A percentile compares a stretch with the other conserved stretches of the same genome.
phyloP scores from a whole-genome alignment of 2,329 filamentous ascomycete species.

The Colletotrichum tanaceti region DNA sequence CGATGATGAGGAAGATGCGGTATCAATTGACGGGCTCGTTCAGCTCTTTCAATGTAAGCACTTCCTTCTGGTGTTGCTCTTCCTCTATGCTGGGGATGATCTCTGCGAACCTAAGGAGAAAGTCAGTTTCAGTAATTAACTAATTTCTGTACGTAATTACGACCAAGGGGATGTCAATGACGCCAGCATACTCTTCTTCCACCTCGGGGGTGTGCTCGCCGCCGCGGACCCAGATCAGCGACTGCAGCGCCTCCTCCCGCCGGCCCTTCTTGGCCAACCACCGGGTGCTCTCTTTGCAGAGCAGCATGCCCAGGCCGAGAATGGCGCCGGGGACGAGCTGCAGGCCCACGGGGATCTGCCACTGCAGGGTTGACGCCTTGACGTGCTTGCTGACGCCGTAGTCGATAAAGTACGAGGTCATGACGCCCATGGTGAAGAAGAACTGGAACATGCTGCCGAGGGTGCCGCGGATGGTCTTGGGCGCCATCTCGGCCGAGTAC shows the following conservation, averaged over 20 bases:
- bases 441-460: slow-evolving; percentile 59
- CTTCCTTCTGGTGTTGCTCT: slow-evolving; percentile 57
- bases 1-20: slow-evolving; percentile 60
- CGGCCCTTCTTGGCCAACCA: slow-evolving; percentile 60
- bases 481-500: slow-evolving; percentile 59
- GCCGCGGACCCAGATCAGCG: slow-evolving; percentile 63
- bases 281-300: slow-evolving; percentile 59
- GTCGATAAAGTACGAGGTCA: slow-evolving; percentile 58
- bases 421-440: slow-evolving; percentile 57
- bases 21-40: slow-evolving; percentile 60
- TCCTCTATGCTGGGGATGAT: slow-evolving; percentile 60
- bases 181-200: slow-evolving; percentile 48
- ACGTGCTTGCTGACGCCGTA: slow-evolving; percentile 57
- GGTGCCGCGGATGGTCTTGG: slow-evolving; percentile 57
- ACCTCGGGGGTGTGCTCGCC: slow-evolving; percentile 52
- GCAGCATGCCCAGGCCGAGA: slow-evolving; percentile 60
- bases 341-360: slow-evolving; percentile 61
- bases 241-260: slow-evolving; percentile 58
- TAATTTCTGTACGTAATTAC: no score
- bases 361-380: slow-evolving; percentile 54
- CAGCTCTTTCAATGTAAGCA: slow-evolving; percentile 59
- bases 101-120: slow-evolving; percentile 51
- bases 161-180: neutral
- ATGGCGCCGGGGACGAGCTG: slow-evolving; percentile 61
- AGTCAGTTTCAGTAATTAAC: neutral